Evolutionary conservation across 306 rosid genomes (phyloP).

Genomic region (Abrus precatorius): DNA sequence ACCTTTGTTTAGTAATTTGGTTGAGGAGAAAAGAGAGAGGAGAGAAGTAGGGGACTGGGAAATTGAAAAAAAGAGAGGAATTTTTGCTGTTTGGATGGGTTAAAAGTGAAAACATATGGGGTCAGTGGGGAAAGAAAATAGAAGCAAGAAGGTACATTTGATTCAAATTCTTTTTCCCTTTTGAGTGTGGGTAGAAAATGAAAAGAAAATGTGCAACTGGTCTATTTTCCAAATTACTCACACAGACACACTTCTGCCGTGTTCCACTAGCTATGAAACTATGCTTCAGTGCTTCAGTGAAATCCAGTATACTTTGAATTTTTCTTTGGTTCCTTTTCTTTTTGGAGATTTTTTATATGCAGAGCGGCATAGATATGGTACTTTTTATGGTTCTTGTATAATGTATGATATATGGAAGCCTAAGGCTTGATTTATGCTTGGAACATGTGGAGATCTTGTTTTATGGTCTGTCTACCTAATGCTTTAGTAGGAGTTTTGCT

Average conservation of each 20-base stretch:
- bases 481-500: slow-evolving; percentile 2
- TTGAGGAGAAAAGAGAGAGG: slow-evolving; percentile 2
- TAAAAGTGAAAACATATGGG: slow-evolving; percentile 1
- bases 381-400: slow-evolving; percentile 26
- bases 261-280: not conserved
- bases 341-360: not conserved
- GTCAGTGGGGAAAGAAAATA: slow-evolving; percentile 7
- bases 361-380: slow-evolving; percentile 9
- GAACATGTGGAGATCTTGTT: slow-evolving; percentile 11
- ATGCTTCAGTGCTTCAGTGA: not conserved
- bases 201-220: not conserved
- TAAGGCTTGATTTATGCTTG: slow-evolving; percentile 24
- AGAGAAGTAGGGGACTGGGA: slow-evolving; percentile 12
- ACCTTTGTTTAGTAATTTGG: slow-evolving; percentile 31
- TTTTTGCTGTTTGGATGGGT: slow-evolving; percentile 26
- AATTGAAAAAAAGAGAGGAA: not conserved
- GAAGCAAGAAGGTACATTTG: not conserved
- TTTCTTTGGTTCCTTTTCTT: not conserved
- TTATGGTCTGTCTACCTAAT: slow-evolving; percentile 12
- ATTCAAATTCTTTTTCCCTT: not conserved
- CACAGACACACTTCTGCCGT: not conserved
- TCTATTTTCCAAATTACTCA: not conserved
- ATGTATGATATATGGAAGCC: slow-evolving; percentile 1
- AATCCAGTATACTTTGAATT: not conserved
- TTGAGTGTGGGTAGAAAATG: slow-evolving; percentile 1